Percentiles rank a stretch among this genome's conserved stretches.
phyloP scores from a whole-genome alignment of 257 asterid genomes.

The Petunia secreta region DNA sequence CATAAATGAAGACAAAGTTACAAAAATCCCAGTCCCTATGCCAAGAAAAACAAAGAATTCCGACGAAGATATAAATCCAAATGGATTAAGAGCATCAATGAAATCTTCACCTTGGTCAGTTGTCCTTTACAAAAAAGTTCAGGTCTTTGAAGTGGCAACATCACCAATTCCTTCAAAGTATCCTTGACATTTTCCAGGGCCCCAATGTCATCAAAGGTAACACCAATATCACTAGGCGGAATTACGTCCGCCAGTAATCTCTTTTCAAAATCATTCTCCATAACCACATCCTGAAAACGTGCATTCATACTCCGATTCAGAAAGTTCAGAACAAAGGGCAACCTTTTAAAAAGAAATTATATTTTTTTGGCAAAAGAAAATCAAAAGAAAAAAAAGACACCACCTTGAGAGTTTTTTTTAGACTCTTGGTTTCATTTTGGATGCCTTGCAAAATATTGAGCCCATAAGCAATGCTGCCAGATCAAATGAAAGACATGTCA shows the following conservation, averaged over 20 bases:
- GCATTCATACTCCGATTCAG: constrained; percentile 21
- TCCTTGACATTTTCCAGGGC: constrained; percentile 92
- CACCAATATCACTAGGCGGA: constrained; percentile 87
- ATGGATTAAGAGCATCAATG: not conserved
- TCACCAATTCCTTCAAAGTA: constrained; percentile 86
- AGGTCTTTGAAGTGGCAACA: constrained; percentile 91
- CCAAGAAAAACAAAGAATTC: not conserved
- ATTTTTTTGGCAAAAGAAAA: not conserved
- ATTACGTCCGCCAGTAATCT: constrained; percentile 82
- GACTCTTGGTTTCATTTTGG: constrained; percentile 75
- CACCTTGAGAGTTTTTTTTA: constrained; percentile 83
- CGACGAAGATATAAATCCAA: not conserved
- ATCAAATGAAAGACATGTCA: constrained; percentile 27
- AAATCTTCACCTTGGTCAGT: constrained; percentile 65
- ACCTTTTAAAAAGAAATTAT: constrained; percentile 24
- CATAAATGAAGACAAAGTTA: not conserved
- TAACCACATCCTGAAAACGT: constrained; percentile 71
- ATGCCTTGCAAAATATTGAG: constrained; percentile 71
- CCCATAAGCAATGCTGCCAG: constrained; percentile 71
- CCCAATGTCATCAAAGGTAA: constrained; percentile 85
- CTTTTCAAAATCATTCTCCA: constrained; percentile 87
- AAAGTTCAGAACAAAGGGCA: constrained; percentile 21
- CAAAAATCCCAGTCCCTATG: constrained; percentile 2
- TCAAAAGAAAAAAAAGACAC: constrained; percentile 14
- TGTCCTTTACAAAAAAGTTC: constrained; percentile 89